phyloP scores from a whole-genome alignment of 805 yeast genomes.

The Schwanniomyces sp. region DNA sequence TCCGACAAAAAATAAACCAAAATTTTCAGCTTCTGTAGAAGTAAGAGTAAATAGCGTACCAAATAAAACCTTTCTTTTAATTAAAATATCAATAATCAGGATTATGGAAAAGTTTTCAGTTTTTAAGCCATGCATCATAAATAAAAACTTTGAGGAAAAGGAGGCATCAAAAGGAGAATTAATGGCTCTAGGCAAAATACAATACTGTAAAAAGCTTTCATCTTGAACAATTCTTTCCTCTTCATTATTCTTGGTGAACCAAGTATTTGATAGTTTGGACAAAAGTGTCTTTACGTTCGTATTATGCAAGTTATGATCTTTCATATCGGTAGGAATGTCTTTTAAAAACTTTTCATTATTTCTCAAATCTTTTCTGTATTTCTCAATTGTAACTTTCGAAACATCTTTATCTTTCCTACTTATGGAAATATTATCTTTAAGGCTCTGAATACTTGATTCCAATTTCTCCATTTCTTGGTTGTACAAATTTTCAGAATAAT shows the following conservation, averaged over 20 bases:
- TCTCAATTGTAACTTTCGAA: conserved; percentile 18
- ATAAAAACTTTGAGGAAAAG: conserved; percentile 61
- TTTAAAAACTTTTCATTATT: conserved; percentile 23
- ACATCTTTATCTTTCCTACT: conserved; percentile 26
- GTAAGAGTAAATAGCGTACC: conserved; percentile 70
- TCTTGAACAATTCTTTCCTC: conserved; percentile 6
- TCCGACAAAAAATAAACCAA: conserved; percentile 71
- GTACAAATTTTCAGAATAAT: conserved; percentile 52
- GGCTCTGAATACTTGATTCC: conserved; percentile 29
- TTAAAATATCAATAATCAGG: conserved; percentile 43
- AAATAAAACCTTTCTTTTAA: conserved; percentile 48
- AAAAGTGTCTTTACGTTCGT: conserved; percentile 28
- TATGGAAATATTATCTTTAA: conserved; percentile 32
- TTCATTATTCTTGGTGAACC: conserved; percentile 36
- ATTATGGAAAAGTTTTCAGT: conserved; percentile 39
- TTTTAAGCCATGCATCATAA: conserved; percentile 43
- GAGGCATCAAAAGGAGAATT: conserved; percentile 85
- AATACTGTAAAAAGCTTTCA: conserved; percentile 51
- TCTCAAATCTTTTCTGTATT: conserved; percentile 19
- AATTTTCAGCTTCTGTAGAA: conserved; percentile 74
- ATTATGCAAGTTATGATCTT: conserved; percentile 44
- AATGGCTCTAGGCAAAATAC: conserved; percentile 72
- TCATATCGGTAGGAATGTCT: conserved; percentile 38
- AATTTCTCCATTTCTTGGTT: conserved; percentile 44
- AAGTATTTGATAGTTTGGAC: conserved; percentile 21